Evolutionary conservation across 371 early-diverging fungal genomes (phyloP).

Genomic region (Parasitella parasitica): DNA sequence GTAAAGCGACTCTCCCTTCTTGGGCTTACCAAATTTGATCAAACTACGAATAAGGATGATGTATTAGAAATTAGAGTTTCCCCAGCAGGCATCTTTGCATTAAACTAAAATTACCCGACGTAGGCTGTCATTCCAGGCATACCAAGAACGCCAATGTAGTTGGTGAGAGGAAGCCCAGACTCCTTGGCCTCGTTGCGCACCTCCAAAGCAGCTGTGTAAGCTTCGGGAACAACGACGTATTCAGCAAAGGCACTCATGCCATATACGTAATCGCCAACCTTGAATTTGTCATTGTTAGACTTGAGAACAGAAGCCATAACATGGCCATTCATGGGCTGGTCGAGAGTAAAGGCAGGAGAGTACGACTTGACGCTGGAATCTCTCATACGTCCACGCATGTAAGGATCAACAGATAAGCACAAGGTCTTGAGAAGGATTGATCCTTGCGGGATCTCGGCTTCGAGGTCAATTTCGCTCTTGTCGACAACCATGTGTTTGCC

Average conservation of each 20-base stretch:
- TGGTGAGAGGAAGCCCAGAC: slow-evolving; percentile 38
- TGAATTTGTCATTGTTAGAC: slow-evolving; percentile 50
- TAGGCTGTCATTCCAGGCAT: slow-evolving; percentile 53
- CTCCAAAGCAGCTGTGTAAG: slow-evolving; percentile 19
- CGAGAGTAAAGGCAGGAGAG: slow-evolving; percentile 50
- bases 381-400: slow-evolving; percentile 69
- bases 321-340: slow-evolving; percentile 54
- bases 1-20: slow-evolving; percentile 53
- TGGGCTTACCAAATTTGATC: slow-evolving; percentile 34
- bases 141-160: slow-evolving; percentile 55
- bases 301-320: slow-evolving; percentile 59
- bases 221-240: slow-evolving; percentile 34
- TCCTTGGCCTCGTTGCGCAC: slow-evolving; percentile 38
- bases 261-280: slow-evolving; percentile 57
- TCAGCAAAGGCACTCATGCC: slow-evolving; percentile 45
- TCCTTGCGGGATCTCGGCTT: slow-evolving; percentile 46
- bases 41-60: slow-evolving; percentile 21
- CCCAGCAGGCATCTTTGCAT: not conserved
- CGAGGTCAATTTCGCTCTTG: slow-evolving; percentile 43
- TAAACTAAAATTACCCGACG: slow-evolving; percentile 36
- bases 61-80: not conserved
- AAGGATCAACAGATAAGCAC: slow-evolving; percentile 39
- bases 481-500: slow-evolving; percentile 54
- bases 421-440: slow-evolving; percentile 52
- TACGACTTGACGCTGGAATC: slow-evolving; percentile 42